phyloP scores from a whole-genome alignment of 73 alveolate species.

The Paramecium primaurelia region DNA sequence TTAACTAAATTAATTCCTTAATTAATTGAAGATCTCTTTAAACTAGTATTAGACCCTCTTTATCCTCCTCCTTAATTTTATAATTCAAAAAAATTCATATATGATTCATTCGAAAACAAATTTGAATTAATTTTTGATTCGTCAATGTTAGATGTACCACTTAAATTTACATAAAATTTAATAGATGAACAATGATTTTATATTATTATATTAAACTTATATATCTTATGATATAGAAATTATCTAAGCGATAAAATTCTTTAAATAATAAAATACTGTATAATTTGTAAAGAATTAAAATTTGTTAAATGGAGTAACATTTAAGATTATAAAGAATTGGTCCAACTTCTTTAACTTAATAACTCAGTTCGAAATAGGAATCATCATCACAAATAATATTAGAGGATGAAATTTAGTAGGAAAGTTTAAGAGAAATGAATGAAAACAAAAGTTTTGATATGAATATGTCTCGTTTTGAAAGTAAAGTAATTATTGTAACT shows the following conservation, averaged over 20 bases:
- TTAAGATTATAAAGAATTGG: background rate
- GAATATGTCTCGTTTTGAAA: background rate
- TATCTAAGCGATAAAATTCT: background rate
- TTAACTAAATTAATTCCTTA: conserved; percentile 70
- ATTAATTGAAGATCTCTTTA: conserved; percentile 46
- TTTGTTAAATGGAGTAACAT: background rate
- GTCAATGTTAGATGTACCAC: background rate
- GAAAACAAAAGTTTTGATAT: background rate
- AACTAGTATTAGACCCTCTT: background rate
- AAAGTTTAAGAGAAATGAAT: background rate
- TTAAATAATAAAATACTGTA: background rate
- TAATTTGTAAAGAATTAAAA: background rate
- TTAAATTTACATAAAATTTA: background rate
- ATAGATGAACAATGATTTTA: background rate
- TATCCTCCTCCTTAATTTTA: conserved; percentile 52
- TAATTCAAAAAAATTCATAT: background rate
- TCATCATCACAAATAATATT: background rate
- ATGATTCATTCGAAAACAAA: background rate
- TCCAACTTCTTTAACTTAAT: background rate
- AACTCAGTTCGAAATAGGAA: background rate
- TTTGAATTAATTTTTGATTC: background rate
- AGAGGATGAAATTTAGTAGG: background rate
- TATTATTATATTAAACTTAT: background rate
- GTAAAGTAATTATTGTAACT: background rate
- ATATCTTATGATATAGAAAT: background rate